Conservation (phyloP, 768 basidiomycete species). For the Auricularia heimuer region DNA sequence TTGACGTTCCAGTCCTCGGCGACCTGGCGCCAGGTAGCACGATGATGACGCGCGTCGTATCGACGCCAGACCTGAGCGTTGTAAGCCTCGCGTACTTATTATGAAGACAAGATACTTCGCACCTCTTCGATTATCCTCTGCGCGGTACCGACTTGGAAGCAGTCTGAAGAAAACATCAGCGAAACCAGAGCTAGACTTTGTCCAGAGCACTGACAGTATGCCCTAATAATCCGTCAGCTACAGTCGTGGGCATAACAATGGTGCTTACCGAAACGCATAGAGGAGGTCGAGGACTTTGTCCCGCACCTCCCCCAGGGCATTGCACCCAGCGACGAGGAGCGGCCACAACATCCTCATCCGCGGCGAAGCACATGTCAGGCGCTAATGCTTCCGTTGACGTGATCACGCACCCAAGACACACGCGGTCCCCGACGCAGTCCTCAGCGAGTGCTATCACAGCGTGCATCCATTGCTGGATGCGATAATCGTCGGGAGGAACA, state of each 20-base stretch:
- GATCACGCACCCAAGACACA: conserved; percentile 5
- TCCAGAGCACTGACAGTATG: background rate
- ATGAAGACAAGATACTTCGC: background rate
- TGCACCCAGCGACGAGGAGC: conserved; percentile 3
- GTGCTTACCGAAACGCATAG: background rate
- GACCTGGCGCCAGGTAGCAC: background rate
- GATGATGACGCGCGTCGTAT: background rate
- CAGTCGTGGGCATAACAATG: background rate
- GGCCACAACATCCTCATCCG: conserved; percentile 2
- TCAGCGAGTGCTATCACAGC: background rate
- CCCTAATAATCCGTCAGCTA: background rate
- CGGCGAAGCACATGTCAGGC: background rate
- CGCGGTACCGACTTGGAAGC: background rate
- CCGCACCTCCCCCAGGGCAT: background rate
- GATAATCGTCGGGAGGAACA: conserved; percentile 1
- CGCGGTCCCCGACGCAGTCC: conserved; percentile 1
- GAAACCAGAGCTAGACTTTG: background rate
- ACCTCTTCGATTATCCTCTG: background rate
- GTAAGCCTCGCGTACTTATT: background rate
- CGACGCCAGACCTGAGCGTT: background rate
- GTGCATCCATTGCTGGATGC: conserved; percentile 1
- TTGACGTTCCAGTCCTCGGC: background rate
- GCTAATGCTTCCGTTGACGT: background rate
- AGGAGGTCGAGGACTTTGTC: background rate
- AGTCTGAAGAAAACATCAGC: background rate